Evolutionary conservation across 2,329 filamentous ascomycete genomes (phyloP).

Genomic region (Penicillium glabrum): DNA sequence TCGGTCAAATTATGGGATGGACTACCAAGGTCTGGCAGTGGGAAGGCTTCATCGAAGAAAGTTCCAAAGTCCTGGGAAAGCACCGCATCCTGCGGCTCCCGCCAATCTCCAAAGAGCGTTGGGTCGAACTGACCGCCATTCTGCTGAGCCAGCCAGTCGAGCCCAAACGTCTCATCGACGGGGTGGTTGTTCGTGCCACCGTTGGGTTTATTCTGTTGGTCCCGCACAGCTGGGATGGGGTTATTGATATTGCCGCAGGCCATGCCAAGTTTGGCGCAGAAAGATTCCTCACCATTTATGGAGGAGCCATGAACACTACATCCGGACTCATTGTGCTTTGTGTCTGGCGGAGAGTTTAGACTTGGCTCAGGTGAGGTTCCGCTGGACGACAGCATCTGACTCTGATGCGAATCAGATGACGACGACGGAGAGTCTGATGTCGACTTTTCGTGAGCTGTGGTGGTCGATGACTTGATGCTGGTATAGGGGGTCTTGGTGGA

Average conservation of each 20-base stretch:
- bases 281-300: constrained; percentile 45
- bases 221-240: constrained; percentile 41
- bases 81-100: constrained; percentile 83
- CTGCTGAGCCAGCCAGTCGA: constrained; percentile 74
- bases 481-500: constrained; percentile 21
- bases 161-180: constrained; percentile 24
- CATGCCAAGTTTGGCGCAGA: constrained; percentile 46
- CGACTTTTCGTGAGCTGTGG: constrained; percentile 31
- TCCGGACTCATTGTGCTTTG: constrained; percentile 37
- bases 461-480: constrained; percentile 16
- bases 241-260: constrained; percentile 48
- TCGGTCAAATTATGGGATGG: constrained; percentile 67
- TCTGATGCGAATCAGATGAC: constrained; percentile 49
- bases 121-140: constrained; percentile 88
- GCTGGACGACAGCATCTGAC: constrained; percentile 45
- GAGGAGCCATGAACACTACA: constrained; percentile 27
- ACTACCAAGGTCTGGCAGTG: constrained; percentile 71
- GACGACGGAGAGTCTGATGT: constrained; percentile 49
- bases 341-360: constrained; percentile 40
- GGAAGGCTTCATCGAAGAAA: constrained; percentile 74
- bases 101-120: constrained; percentile 85
- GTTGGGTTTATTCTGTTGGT: constrained; percentile 25
- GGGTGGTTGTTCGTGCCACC: constrained; percentile 30
- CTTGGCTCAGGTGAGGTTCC: constrained; percentile 52
- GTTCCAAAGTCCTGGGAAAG: constrained; percentile 71